Evolutionary conservation across 208 protist genomes (phyloP), one percentile per base, ranked within the genome.

Genomic region (Wallacemonas collosoma): DNA sequence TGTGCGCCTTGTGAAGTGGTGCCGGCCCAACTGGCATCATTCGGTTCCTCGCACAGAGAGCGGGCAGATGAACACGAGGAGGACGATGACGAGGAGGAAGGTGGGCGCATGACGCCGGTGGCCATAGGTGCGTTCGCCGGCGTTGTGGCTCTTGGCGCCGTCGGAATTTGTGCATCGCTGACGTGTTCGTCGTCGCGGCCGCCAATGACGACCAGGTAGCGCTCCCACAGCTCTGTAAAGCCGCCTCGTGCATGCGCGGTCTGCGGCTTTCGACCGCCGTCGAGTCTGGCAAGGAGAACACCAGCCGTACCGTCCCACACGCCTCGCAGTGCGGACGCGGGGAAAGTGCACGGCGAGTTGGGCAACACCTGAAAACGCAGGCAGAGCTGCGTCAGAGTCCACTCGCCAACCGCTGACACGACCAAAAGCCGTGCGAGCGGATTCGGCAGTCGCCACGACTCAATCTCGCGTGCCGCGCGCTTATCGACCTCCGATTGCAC

Each of bases 341-440:
- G 57, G 4, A 65, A 73, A 0, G 80, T 85, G 26, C 47, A 54
- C 3, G 62, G 9, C 8, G 81, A 82, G 78, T 88, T 85, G 15
- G 85, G 82, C n/a, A 79, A 41, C 40, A 81, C 67, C 9, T 75
- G 56, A 55, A 88, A 90, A 57, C 79, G 71, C 68, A 92, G 48
- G 11, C 79, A 70, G 38, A 94, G 76, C 71, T 89, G 81, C 60
- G 63, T 80, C 61, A 92, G 67, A 4, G 67, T 78, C 73, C 77
- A 81, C 53, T 77, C 68, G 7, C 86, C 89, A 36, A 94, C 77
- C 1, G 82, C 64, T 36, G 73, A 73, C 41, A 85, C 72, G 36
- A 92, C 54, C 5, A 94, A 47, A 4, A 65, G 15, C 11, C 60
- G 60, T 43, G 90, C 80, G 36, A 75, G 74, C 36, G 82, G 75